Percentiles rank a stretch among this genome's conserved stretches.
Evolutionary conservation across 2,329 filamentous ascomycete species (phyloP).

Genomic region (Davidsoniella virescens): DNA sequence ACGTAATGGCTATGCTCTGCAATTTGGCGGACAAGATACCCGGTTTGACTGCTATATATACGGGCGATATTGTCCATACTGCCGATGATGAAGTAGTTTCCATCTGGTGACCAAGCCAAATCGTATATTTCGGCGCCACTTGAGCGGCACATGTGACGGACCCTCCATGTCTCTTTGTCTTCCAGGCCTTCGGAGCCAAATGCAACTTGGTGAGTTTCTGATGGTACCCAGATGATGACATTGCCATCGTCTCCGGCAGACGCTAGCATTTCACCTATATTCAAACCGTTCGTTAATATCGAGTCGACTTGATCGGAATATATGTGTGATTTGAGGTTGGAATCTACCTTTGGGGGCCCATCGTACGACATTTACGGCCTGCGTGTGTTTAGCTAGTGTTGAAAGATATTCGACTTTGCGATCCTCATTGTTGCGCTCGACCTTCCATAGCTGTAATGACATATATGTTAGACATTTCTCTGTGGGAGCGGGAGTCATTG

Average conservation of each 20-base stretch:
- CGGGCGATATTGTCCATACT: slow-evolving; percentile 98
- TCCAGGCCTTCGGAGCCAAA: slow-evolving; percentile 77
- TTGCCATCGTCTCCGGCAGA: slow-evolving; percentile 96
- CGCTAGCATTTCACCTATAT: slow-evolving; percentile 71
- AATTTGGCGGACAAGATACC: slow-evolving; percentile 68
- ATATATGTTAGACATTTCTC: background rate
- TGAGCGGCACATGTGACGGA: slow-evolving; percentile 95
- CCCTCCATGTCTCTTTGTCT: slow-evolving; percentile 92
- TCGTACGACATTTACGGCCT: slow-evolving; percentile 93
- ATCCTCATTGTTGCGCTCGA: slow-evolving; percentile 72
- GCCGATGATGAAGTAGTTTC: slow-evolving; percentile 87
- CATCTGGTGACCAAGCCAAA: slow-evolving; percentile 96
- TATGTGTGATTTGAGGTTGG: background rate
- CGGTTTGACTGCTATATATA: slow-evolving; percentile 86
- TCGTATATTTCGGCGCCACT: slow-evolving; percentile 96
- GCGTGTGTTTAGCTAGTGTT: slow-evolving; percentile 82
- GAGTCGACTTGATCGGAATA: slow-evolving; percentile 11
- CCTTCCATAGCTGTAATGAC: slow-evolving; percentile 57
- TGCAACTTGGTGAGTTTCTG: slow-evolving; percentile 50
- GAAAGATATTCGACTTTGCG: slow-evolving; percentile 82
- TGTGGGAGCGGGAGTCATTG: background rate
- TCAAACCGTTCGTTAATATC: slow-evolving; percentile 1
- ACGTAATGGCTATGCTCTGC: slow-evolving; percentile 97
- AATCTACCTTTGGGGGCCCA: slow-evolving; percentile 78
- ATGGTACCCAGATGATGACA: slow-evolving; percentile 87